Percentiles rank a stretch among this genome's conserved stretches.
These are phyloP conservation scores for Boletus subcaerulescens DNA, from an alignment of 768 basidiomycete genomes.

Conservation along the genomic window DNA sequence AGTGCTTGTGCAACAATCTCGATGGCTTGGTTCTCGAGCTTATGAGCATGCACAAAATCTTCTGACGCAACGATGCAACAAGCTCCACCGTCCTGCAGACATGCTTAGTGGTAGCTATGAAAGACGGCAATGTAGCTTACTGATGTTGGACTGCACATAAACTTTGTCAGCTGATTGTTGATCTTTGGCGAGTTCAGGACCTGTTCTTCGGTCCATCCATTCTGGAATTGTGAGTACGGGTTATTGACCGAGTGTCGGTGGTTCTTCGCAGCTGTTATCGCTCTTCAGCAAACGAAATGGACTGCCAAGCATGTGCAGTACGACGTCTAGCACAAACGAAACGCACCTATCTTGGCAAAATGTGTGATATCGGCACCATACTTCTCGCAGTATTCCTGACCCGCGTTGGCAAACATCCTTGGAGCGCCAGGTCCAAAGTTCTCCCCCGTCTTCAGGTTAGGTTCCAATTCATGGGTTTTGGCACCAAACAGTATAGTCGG, in stretches of 20 bases:
- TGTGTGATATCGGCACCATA: constrained; percentile 65
- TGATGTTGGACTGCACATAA: constrained; percentile 86
- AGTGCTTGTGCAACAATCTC: constrained; percentile 71
- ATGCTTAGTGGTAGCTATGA: background rate
- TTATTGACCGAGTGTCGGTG: constrained; percentile 80
- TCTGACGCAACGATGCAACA: constrained; percentile 78
- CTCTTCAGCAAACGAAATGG: constrained; percentile 1
- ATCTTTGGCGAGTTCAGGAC: constrained; percentile 65
- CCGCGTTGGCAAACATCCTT: constrained; percentile 69
- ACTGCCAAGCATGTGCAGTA: background rate
- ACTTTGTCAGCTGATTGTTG: constrained; percentile 71
- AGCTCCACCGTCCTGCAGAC: constrained; percentile 64
- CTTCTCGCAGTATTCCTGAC: constrained; percentile 73
- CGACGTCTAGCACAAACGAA: background rate
- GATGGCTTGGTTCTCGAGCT: constrained; percentile 82
- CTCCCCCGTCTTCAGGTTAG: constrained; percentile 40
- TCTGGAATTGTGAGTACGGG: constrained; percentile 82
- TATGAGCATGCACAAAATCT: constrained; percentile 66
- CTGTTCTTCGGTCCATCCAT: constrained; percentile 73
- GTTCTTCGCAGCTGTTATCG: constrained; percentile 67
- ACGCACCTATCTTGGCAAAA: constrained; percentile 73
- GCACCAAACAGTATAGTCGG: constrained; percentile 47
- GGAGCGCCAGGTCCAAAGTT: constrained; percentile 72
- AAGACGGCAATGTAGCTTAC: constrained; percentile 32
- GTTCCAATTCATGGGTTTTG: constrained; percentile 49